A percentile compares a stretch with the other conserved stretches of the same genome.
These are phyloP conservation scores for Solanum hybrid DNA, from an alignment of 305 asterid genomes.

Conservation along the genomic window DNA sequence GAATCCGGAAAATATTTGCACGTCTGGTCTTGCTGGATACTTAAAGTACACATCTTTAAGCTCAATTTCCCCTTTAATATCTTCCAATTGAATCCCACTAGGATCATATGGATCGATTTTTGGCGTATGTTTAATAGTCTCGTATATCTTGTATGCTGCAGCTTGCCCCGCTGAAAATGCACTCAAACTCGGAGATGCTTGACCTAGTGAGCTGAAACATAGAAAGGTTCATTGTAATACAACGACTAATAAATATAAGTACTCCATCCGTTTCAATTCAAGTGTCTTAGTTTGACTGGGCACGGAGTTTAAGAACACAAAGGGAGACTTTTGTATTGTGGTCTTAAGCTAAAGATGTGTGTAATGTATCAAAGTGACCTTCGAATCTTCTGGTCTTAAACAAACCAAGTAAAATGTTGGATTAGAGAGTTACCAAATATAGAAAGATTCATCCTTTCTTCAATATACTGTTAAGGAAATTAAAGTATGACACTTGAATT, in stretches of 20 bases:
- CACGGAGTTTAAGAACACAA: neutral
- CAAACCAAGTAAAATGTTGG: neutral
- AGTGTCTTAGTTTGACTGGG: neutral
- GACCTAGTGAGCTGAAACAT: constrained; percentile 41
- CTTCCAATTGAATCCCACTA: constrained; percentile 30
- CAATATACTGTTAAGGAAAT: neutral
- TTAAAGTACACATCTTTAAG: constrained; percentile 45
- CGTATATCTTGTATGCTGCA: constrained; percentile 47
- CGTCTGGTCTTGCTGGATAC: constrained; percentile 63
- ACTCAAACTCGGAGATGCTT: constrained; percentile 34
- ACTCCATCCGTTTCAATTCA: neutral
- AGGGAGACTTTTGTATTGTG: neutral
- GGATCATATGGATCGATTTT: constrained; percentile 31
- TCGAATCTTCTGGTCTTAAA: neutral
- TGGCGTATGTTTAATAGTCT: constrained; percentile 34
- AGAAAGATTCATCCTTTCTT: neutral
- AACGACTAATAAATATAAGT: neutral
- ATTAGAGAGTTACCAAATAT: neutral
- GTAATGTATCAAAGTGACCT: neutral
- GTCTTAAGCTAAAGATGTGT: neutral
- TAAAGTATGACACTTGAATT: neutral
- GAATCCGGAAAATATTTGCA: constrained; percentile 41
- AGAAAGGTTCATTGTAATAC: neutral
- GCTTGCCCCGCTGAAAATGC: constrained; percentile 52
- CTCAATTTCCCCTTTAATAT: constrained; percentile 41